These are phyloP conservation scores for Candida caryicola DNA, from an alignment of 805 yeast species.

Conservation along the genomic window DNA sequence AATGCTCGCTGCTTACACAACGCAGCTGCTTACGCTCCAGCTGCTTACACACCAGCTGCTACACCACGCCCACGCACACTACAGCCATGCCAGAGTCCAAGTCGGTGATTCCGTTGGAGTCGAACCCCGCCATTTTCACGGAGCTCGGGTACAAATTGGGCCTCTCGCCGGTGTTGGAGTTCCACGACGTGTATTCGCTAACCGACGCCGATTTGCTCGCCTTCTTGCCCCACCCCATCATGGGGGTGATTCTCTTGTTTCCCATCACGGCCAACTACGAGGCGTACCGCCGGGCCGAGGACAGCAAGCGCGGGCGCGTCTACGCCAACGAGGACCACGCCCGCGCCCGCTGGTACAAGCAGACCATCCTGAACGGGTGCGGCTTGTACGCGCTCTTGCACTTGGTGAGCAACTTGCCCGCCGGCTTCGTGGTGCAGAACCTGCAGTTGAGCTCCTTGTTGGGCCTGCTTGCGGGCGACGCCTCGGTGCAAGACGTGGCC, in stretches of 20 bases:
- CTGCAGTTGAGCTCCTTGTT: slow-evolving; percentile 27
- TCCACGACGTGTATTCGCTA: slow-evolving; percentile 82
- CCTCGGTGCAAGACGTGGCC: slow-evolving; percentile 35
- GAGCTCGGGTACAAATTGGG: slow-evolving; percentile 68
- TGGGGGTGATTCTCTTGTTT: slow-evolving; percentile 74
- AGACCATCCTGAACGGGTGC: slow-evolving; percentile 84
- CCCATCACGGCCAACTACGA: slow-evolving; percentile 73
- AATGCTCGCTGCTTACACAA: no score
- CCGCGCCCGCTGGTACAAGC: slow-evolving; percentile 72
- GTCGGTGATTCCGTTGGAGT: slow-evolving; percentile 81
- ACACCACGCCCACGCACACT: background rate
- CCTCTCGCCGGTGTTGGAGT: slow-evolving; percentile 53
- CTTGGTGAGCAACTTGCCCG: slow-evolving; percentile 44
- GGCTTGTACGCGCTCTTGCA: slow-evolving; percentile 89
- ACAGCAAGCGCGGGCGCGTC: slow-evolving; percentile 16
- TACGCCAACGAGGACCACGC: slow-evolving; percentile 27
- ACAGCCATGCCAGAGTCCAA: slow-evolving; percentile 8
- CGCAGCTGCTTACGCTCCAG: no score
- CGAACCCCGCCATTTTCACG: slow-evolving; percentile 83
- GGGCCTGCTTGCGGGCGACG: slow-evolving; percentile 14
- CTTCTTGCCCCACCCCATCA: slow-evolving; percentile 77
- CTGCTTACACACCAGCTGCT: no score
- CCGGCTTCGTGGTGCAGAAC: slow-evolving; percentile 41
- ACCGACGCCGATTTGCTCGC: slow-evolving; percentile 77
- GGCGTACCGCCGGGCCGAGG: slow-evolving; percentile 41